phyloP scores from a whole-genome alignment of 257 asterid genomes.

The Petunia axillaris region DNA sequence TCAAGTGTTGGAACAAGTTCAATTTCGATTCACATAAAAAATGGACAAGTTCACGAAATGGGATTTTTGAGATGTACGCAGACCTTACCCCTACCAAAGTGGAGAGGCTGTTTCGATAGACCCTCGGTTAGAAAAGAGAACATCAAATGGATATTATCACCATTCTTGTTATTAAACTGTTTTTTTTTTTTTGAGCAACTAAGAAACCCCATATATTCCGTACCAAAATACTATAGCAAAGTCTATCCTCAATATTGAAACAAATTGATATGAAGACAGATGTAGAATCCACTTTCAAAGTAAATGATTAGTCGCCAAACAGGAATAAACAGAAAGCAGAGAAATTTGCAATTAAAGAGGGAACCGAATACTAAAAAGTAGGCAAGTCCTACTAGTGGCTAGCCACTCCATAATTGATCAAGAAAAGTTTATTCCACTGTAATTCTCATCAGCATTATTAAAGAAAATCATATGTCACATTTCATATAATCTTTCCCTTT shows the following conservation, averaged over 20 bases:
- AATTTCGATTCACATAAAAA: too few relatives aligned
- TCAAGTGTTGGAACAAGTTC: too few relatives aligned
- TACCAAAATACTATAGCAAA: not conserved
- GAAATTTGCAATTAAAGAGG: slow-evolving; percentile 25
- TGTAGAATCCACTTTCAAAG: not conserved
- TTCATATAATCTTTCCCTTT: slow-evolving; percentile 15
- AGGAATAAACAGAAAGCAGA: slow-evolving; percentile 35
- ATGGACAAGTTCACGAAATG: too few relatives aligned
- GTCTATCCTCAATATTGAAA: not conserved
- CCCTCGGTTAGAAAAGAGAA: too few relatives aligned
- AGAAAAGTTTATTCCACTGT: not conserved
- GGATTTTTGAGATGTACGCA: too few relatives aligned
- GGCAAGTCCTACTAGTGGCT: not conserved
- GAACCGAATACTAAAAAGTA: not conserved
- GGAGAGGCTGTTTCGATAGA: too few relatives aligned
- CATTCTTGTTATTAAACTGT: too few relatives aligned
- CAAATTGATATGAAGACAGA: not conserved
- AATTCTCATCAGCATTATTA: not conserved
- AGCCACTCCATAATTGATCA: not conserved
- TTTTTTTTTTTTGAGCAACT: too few relatives aligned
- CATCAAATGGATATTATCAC: too few relatives aligned
- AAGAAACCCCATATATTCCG: too few relatives aligned
- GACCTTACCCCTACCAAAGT: too few relatives aligned
- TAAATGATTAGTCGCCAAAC: slow-evolving; percentile 35
- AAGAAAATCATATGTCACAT: slow-evolving; percentile 7